Evolutionary conservation across 1,284 basidiomycete genomes (phyloP), one percentile per base, ranked within the genome.

Genomic region (Moesziomyces sp.): DNA sequence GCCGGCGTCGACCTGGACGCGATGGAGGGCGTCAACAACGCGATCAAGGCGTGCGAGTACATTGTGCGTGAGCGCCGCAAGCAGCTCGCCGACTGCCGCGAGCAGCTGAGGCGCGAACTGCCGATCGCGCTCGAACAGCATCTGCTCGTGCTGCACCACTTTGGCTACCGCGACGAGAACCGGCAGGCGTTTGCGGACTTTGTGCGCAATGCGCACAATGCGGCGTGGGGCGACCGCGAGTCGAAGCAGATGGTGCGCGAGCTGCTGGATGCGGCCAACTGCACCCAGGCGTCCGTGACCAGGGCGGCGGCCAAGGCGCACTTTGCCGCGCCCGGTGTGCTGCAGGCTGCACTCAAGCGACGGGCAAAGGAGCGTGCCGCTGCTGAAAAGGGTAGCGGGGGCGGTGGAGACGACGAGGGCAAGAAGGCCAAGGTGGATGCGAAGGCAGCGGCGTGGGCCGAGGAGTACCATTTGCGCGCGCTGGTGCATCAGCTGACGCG

Each of bases 1-100:
- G 71, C 65, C 46, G 71, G 71, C 5, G 71, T 74, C 30, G 71
- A 74, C 23, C 54, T 74, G 23, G 58, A 58, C 24, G 53, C 65
- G 14, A 65, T 74, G 65, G 43, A 68, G 45, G 71, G 71, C 35
- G 71, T 74, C 51, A 69, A 69, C 65, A 74, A 74, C 24, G 90
- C 93, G 1, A 91, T 92, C 88, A 93, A 92, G 81, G 93, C 93
- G 5, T 97, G 94, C 84, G 92, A 96, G 76, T 89, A 93, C 77
- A 96, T 97, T 75, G 91, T 95, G 53, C 85, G 89, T 60, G 92
- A 93, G 74, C 91, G 94, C 50, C 88, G 88, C 54, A 88, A 87
- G 59, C 94, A 97, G 81, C 87, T 93, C 44, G 88, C 91, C 21
- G 89, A 91, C 47, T 96, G 93, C 84, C 91, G 90, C 78, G 85